Conservation (phyloP, 2,329 filamentous ascomycete genomes). For the Talaromyces albobiverticillius region DNA sequence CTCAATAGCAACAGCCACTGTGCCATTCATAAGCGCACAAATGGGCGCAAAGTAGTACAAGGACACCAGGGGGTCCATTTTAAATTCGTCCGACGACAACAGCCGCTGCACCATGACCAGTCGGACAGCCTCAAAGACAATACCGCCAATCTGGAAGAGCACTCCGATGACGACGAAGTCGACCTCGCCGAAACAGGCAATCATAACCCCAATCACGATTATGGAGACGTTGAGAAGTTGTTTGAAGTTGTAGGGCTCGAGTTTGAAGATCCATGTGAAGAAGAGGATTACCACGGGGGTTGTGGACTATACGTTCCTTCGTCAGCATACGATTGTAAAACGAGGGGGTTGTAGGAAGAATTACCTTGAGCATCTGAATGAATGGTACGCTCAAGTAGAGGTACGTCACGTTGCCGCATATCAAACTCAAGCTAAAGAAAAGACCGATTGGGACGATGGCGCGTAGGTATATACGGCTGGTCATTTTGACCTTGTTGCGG, state of each 20-base stretch:
- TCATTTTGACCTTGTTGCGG: slow-evolving; percentile 96
- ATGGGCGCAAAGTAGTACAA: slow-evolving; percentile 88
- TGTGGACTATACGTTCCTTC: slow-evolving; percentile 65
- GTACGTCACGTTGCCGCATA: slow-evolving; percentile 94
- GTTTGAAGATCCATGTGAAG: slow-evolving; percentile 81
- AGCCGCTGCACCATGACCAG: slow-evolving; percentile 83
- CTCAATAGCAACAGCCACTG: slow-evolving; percentile 67
- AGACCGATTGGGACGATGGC: slow-evolving; percentile 92
- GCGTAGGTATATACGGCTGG: slow-evolving; percentile 82
- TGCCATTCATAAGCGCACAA: slow-evolving; percentile 75
- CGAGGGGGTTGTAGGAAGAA: slow-evolving; percentile 24
- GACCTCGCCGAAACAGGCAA: slow-evolving; percentile 94
- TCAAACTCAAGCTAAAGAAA: slow-evolving; percentile 94
- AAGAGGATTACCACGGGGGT: slow-evolving; percentile 91
- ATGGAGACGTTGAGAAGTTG: slow-evolving; percentile 88
- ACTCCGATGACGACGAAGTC: slow-evolving; percentile 70
- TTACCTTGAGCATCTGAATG: slow-evolving; percentile 97
- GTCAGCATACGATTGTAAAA: slow-evolving; percentile 9
- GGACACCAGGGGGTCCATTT: slow-evolving; percentile 85
- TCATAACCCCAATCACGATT: slow-evolving; percentile 91
- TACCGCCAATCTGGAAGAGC: slow-evolving; percentile 69
- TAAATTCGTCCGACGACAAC: slow-evolving; percentile 72
- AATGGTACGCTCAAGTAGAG: slow-evolving; percentile 93
- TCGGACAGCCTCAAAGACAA: slow-evolving; percentile 75
- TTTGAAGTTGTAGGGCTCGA: slow-evolving; percentile 78